These are phyloP conservation scores for Boletus pseudo-olivaceus DNA, from an alignment of 768 basidiomycete genomes.

Conservation along the genomic window DNA sequence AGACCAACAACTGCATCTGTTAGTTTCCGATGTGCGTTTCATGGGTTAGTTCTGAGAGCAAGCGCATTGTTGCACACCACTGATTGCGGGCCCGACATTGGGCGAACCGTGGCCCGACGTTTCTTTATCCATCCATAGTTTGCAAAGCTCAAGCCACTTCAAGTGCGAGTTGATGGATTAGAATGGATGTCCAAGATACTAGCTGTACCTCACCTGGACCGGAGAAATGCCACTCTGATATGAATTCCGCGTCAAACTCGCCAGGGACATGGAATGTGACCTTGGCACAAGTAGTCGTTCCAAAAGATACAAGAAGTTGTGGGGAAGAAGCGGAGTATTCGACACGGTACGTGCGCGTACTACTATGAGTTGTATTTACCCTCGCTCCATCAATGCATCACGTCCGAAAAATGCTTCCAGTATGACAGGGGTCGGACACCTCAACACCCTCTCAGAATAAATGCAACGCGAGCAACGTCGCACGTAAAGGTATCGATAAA, in stretches of 20 bases:
- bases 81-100: conserved; percentile 52
- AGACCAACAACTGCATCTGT: conserved; percentile 68
- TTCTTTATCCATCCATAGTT: conserved; percentile 55
- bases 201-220: conserved; percentile 46
- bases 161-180: neutral
- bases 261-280: conserved; percentile 52
- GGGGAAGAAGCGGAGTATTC: neutral
- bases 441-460: neutral
- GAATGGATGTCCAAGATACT: neutral
- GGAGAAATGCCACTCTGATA: conserved; percentile 69
- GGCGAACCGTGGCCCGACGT: conserved; percentile 33
- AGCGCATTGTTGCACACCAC: conserved; percentile 41
- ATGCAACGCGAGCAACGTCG: neutral
- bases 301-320: neutral
- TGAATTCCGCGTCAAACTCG: conserved; percentile 67
- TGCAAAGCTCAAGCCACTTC: conserved; percentile 71
- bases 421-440: neutral
- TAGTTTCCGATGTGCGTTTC: neutral
- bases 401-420: neutral
- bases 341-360: neutral
- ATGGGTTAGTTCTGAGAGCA: neutral
- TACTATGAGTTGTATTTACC: neutral
- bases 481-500: conserved; percentile 1
- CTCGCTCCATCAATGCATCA: neutral
- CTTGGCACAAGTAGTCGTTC: neutral